phyloP scores from a whole-genome alignment of 768 basidiomycete species.

The Suillus bovinus region DNA sequence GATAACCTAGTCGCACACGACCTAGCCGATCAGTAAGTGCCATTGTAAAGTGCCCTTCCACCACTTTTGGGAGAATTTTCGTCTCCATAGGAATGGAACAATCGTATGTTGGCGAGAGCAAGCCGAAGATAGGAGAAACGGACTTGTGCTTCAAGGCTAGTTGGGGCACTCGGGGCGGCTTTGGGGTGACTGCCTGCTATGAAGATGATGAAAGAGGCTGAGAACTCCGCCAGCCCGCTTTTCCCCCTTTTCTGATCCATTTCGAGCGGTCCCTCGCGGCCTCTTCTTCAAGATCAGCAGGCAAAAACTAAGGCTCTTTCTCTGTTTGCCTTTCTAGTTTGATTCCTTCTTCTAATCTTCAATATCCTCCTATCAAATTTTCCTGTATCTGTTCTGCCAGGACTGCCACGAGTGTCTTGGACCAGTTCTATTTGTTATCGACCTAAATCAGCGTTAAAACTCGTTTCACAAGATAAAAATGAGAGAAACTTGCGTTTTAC shows the following conservation, averaged over 20 bases:
- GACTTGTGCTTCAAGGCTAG: neutral
- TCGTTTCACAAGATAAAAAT: neutral
- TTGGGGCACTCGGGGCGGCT: neutral
- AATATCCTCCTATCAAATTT: conserved; percentile 47
- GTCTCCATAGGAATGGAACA: neutral
- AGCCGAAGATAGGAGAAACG: neutral
- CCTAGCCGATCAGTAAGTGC: neutral
- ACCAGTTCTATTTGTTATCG: conserved; percentile 49
- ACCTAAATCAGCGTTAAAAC: conserved; percentile 28
- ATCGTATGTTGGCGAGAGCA: neutral
- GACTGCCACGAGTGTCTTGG: conserved; percentile 53
- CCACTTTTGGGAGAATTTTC: neutral
- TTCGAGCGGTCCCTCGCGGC: neutral
- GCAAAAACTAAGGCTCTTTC: conserved; percentile 1
- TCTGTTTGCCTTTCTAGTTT: neutral
- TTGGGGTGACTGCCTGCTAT: neutral
- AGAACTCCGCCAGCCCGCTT: neutral
- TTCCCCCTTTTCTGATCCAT: neutral
- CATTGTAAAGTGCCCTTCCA: neutral
- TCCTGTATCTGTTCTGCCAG: conserved; percentile 64
- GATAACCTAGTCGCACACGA: neutral
- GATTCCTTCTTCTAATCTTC: conserved; percentile 34
- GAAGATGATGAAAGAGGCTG: neutral
- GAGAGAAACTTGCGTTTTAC: conserved; percentile 41
- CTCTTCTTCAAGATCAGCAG: conserved; percentile 3